These are phyloP conservation scores for Trametes gibbosa DNA, from an alignment of 768 basidiomycete species.

Conservation along the genomic window DNA sequence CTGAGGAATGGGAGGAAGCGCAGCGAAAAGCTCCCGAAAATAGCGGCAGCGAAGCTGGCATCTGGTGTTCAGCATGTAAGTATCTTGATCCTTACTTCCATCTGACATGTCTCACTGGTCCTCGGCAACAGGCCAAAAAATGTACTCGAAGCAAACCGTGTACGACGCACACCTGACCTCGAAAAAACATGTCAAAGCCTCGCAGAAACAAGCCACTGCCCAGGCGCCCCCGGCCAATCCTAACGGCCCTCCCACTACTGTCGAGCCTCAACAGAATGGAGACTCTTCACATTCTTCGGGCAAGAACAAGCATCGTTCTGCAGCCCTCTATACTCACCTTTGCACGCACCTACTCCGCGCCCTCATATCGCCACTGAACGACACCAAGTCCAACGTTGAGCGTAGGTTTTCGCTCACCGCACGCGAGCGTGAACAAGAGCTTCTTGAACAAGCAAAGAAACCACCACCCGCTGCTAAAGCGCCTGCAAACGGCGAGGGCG, in stretches of 20 bases:
- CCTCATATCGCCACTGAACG: constrained; percentile 67
- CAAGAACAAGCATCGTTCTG: constrained; percentile 53
- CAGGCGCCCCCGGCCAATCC: constrained; percentile 51
- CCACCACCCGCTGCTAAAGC: constrained; percentile 48
- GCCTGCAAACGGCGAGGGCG: constrained; percentile 42
- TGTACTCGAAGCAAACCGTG: constrained; percentile 95
- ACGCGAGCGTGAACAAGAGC: constrained; percentile 94
- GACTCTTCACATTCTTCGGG: constrained; percentile 31
- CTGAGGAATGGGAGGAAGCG: constrained; percentile 71
- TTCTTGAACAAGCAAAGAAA: constrained; percentile 65
- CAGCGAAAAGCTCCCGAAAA: constrained; percentile 37
- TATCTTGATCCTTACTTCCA: constrained; percentile 17
- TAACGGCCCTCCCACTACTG: constrained; percentile 58
- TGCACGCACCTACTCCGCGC: constrained; percentile 61
- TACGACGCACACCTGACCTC: constrained; percentile 95
- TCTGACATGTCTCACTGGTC: constrained; percentile 7
- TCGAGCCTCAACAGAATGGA: constrained; percentile 37
- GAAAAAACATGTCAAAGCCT: constrained; percentile 93
- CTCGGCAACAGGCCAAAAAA: constrained; percentile 72
- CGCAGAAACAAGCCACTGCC: constrained; percentile 60
- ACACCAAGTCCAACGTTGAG: constrained; percentile 96
- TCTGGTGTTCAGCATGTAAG: constrained; percentile 95
- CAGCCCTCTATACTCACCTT: constrained; percentile 73
- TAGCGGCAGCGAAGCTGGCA: constrained; percentile 51
- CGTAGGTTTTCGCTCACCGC: constrained; percentile 95